Conservation (phyloP, 345 rosid genomes). For the Populus pruinosa region DNA sequence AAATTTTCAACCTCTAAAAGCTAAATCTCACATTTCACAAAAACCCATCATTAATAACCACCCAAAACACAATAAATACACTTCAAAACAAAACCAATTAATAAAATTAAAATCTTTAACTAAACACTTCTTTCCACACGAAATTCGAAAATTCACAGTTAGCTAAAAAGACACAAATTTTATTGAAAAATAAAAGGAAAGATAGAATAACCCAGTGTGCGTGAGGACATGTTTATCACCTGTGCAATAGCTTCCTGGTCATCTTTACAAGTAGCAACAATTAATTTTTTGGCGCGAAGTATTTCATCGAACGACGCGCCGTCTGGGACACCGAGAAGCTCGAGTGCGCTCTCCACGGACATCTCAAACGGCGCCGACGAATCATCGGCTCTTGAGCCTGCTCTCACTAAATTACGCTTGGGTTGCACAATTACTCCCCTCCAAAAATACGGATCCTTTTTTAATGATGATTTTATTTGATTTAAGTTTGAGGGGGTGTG, state of each 20-base stretch:
- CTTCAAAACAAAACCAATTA: not conserved
- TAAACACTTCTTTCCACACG: not conserved
- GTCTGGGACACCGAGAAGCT: constrained; percentile 88
- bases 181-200: not conserved
- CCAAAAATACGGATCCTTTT: constrained; percentile 33
- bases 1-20: not conserved
- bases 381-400: constrained; percentile 83
- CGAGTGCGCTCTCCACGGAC: constrained; percentile 93
- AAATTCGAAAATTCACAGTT: not conserved
- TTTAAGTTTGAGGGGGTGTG: constrained; percentile 4
- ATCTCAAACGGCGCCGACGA: constrained; percentile 82
- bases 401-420: constrained; percentile 40
- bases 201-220: not conserved
- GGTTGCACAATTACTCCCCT: constrained; percentile 24
- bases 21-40: not conserved
- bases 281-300: constrained; percentile 86
- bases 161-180: not conserved
- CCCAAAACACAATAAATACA: not conserved
- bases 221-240: constrained; percentile 34
- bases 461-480: constrained; percentile 12
- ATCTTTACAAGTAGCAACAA: constrained; percentile 67
- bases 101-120: not conserved
- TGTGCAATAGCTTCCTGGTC: constrained; percentile 74
- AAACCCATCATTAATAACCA: not conserved
- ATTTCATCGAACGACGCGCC: constrained; percentile 87